Evolutionary conservation across 2,329 filamentous ascomycete species (phyloP).

Genomic region (Colletotrichum brevisporum): DNA sequence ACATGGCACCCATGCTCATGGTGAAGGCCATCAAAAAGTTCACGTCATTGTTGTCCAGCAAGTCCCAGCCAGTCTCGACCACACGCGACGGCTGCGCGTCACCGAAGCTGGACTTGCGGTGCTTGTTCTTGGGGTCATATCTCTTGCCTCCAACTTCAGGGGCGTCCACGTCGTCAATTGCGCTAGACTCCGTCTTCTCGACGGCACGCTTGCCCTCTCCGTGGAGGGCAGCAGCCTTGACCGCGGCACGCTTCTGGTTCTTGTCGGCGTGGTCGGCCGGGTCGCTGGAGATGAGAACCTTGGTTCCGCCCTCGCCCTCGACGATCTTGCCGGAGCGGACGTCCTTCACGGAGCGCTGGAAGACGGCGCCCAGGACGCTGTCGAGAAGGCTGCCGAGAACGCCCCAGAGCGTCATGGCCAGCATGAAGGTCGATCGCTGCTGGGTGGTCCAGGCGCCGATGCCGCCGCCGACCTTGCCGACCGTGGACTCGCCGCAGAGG

Average conservation of each 20-base stretch:
- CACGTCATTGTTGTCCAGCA: conserved; percentile 95
- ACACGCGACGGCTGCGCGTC: conserved; percentile 72
- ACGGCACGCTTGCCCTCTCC: conserved; percentile 61
- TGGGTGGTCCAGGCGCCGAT: conserved; percentile 63
- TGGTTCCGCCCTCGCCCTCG: conserved; percentile 83
- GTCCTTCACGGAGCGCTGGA: conserved; percentile 91
- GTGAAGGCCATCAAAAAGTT: conserved; percentile 90
- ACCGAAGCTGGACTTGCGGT: conserved; percentile 67
- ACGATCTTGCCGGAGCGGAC: conserved; percentile 87
- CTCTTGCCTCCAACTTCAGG: conserved; percentile 55
- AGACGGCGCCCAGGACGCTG: conserved; percentile 85
- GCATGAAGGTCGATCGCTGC: conserved; percentile 63
- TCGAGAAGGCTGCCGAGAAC: conserved; percentile 86
- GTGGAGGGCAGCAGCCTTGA: conserved; percentile 58
- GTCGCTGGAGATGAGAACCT: conserved; percentile 63
- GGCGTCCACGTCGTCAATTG: conserved; percentile 48
- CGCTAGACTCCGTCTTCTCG: conserved; percentile 49
- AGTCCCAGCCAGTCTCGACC: conserved; percentile 76
- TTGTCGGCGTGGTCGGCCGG: conserved; percentile 45
- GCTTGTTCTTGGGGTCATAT: conserved; percentile 65
- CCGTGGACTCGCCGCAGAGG: conserved; percentile 68
- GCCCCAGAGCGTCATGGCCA: conserved; percentile 79
- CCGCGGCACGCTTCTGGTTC: conserved; percentile 50
- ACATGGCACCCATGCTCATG: conserved; percentile 87
- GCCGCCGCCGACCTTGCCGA: conserved; percentile 54